phyloP scores from a whole-genome alignment of 2,329 filamentous ascomycete genomes.

The Verticillium nonalfalfae region DNA sequence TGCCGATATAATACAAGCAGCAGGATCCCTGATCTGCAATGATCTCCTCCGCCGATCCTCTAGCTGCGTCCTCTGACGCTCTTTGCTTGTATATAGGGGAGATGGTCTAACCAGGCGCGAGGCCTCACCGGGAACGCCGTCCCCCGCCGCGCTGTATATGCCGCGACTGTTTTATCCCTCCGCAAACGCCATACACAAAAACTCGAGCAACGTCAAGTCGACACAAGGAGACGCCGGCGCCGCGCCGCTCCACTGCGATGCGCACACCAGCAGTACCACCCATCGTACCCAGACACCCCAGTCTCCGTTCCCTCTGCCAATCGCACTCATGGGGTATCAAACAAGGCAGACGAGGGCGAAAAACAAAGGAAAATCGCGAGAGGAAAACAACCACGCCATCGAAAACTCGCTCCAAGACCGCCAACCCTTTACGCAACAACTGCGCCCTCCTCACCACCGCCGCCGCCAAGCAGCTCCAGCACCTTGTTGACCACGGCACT shows the following conservation, averaged over 20 bases:
- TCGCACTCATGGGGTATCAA: slow-evolving; percentile 21
- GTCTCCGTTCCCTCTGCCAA: slow-evolving; percentile 8
- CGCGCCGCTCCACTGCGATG: not conserved
- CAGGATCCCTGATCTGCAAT: slow-evolving; percentile 9
- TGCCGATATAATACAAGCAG: slow-evolving; percentile 13
- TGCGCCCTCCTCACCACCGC: slow-evolving; percentile 32
- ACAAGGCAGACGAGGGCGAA: slow-evolving; percentile 15
- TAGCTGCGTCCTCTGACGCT: slow-evolving; percentile 8
- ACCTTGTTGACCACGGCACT: slow-evolving; percentile 91
- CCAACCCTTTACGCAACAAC: slow-evolving; percentile 9
- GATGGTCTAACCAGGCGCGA: slow-evolving; percentile 9
- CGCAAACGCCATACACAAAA: not conserved
- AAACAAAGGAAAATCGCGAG: slow-evolving; percentile 16
- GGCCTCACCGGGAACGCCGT: slow-evolving; percentile 10
- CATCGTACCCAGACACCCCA: slow-evolving; percentile 7
- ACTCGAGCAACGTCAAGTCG: slow-evolving; percentile 1
- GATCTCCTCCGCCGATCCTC: slow-evolving; percentile 9
- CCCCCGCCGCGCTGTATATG: not conserved
- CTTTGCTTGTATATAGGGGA: slow-evolving; percentile 12
- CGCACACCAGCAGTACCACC: slow-evolving; percentile 2
- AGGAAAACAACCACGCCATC: slow-evolving; percentile 5
- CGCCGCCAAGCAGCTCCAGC: slow-evolving; percentile 72
- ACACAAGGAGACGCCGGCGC: not conserved
- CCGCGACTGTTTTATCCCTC: slow-evolving; percentile 1
- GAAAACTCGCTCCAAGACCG: not conserved